Evolutionary conservation across 768 basidiomycete genomes (phyloP), one percentile per base, ranked within the genome.

Genomic region (Cubamyces lactineus): DNA sequence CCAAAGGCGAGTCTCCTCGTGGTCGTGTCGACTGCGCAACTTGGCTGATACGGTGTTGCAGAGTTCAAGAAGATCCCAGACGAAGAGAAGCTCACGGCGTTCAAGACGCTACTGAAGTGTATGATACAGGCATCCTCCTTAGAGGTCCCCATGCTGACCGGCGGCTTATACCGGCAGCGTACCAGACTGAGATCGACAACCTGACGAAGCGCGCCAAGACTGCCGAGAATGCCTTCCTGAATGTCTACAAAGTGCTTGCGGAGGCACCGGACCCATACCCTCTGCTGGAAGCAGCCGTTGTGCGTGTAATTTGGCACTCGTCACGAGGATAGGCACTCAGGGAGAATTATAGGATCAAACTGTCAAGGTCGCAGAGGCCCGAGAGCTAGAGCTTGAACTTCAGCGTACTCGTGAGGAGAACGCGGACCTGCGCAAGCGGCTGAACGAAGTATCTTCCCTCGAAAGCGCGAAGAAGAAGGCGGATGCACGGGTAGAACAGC

Each of bases 191-290:
- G 77, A 98, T 99, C 59, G 97, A 99, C 79, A 89, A 80, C 71
- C 86, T 99, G 66, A 98, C 96, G 0, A 91, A 92, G 67, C 89
- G 97, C 9, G 92, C 89, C 41, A 98, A 98, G 72, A 76, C 84
- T 23, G 91, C 95, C 11, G 97, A 99, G 80, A 96, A 91, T 69
- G 92, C 95, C 0, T 98, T 99, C 76, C 80, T 98, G n/a, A 93
- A 88, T 68, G 89, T 96, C 19, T 98, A 98, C 82, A 98, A 98
- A 73, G 86, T 96, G 21, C 77, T 99, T 8, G 95, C 96, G 0
- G 97, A 99, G 70, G 96, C 93, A 2, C 97, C 96, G 0, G 97
- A 99, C 73, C 97, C 97, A 16, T 97, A 96, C 72, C 97, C 97
- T 9, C 80, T 98, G 7, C 86, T 99, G 15, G 96, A 99, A 70